phyloP scores from a whole-genome alignment of 2,329 filamentous ascomycete genomes.

The Cladosporium sp. region DNA sequence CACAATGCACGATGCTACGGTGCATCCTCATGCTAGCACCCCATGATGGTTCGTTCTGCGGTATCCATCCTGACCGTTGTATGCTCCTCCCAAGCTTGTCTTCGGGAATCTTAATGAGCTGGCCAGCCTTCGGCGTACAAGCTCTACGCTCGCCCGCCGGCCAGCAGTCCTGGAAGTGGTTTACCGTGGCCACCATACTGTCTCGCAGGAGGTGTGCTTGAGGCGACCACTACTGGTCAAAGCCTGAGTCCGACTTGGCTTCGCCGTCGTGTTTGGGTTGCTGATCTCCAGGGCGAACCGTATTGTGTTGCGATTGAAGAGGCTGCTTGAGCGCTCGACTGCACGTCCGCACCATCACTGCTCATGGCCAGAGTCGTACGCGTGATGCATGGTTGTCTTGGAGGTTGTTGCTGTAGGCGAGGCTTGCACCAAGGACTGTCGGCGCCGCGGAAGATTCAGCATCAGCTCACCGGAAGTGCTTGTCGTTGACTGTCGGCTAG shows the following conservation, averaged over 20 bases:
- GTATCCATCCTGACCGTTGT: not conserved
- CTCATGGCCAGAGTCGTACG: not conserved
- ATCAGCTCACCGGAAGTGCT: not conserved
- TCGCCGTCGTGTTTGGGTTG: not conserved
- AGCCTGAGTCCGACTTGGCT: not conserved
- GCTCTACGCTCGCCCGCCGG: not conserved
- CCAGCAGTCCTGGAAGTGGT: not conserved
- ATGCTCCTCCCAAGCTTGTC: not conserved
- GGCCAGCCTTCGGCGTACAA: not conserved
- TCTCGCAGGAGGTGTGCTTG: not conserved
- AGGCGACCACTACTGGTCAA: not conserved
- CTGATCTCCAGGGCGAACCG: not conserved
- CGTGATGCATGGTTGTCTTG: not conserved
- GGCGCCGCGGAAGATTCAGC: not conserved
- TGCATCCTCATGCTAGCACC: not conserved
- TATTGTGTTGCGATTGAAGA: not conserved
- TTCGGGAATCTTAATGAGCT: not conserved
- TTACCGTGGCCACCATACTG: not conserved
- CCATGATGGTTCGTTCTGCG: not conserved
- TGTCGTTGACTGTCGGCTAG: not conserved
- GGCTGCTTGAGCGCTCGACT: not conserved
- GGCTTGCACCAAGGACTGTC: not conserved
- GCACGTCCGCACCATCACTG: not conserved
- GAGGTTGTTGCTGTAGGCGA: not conserved
- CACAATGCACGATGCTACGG: not conserved